These are phyloP conservation scores for Coprinopsis cinerea DNA, from an alignment of 768 basidiomycete genomes.

Conservation along the genomic window DNA sequence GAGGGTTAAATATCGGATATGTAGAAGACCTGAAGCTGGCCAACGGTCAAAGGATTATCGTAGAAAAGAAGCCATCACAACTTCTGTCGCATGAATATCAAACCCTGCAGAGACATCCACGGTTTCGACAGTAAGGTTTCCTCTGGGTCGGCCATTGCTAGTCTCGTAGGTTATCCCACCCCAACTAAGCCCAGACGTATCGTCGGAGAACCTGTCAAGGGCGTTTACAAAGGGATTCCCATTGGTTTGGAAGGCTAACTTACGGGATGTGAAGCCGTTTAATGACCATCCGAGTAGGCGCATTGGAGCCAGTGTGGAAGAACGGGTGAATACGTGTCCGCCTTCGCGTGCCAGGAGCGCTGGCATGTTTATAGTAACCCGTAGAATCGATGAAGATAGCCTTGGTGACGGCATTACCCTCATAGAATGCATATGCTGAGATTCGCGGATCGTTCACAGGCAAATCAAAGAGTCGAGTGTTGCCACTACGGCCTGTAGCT, in stretches of 20 bases:
- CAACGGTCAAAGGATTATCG: not conserved
- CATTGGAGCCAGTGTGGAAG: conserved; percentile 23
- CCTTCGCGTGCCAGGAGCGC: conserved; percentile 28
- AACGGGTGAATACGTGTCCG: conserved; percentile 35
- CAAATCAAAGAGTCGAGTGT: conserved; percentile 41
- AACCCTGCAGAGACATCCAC: conserved; percentile 30
- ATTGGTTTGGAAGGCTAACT: conserved; percentile 12
- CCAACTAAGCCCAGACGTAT: conserved; percentile 46
- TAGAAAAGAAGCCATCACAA: conserved; percentile 33
- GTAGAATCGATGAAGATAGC: conserved; percentile 56
- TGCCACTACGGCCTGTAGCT: conserved; percentile 44
- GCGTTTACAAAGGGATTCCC: not conserved
- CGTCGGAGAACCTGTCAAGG: conserved; percentile 38
- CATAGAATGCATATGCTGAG: conserved; percentile 60
- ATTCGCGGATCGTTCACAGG: conserved; percentile 38
- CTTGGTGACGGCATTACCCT: conserved; percentile 34
- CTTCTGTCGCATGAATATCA: conserved; percentile 44
- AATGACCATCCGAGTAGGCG: conserved; percentile 30
- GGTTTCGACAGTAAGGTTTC: conserved; percentile 25
- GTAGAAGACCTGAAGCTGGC: not conserved
- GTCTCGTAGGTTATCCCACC: conserved; percentile 58
- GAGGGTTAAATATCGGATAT: not conserved
- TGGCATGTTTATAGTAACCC: conserved; percentile 37
- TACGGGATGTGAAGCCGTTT: conserved; percentile 47
- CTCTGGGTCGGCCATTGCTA: conserved; percentile 32